Percentiles rank a stretch among this genome's conserved stretches.
These are phyloP conservation scores for Entoloma clypeatum DNA, from an alignment of 1,284 basidiomycete genomes.

Conservation along the genomic window DNA sequence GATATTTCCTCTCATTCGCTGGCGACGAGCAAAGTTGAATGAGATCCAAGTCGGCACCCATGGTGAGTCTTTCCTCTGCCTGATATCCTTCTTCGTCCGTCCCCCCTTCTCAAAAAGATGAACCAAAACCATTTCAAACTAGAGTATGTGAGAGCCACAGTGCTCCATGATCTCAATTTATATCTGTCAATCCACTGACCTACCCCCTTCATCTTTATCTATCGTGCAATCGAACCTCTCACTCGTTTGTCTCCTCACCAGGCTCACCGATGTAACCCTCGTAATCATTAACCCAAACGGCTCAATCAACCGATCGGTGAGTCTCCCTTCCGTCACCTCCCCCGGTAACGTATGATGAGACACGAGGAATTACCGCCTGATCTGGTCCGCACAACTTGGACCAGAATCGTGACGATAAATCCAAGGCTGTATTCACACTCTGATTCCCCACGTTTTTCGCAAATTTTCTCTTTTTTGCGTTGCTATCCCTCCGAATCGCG, in stretches of 20 bases:
- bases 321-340: constrained; percentile 18
- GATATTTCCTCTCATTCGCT: too few species aligned
- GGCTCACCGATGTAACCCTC: too few species aligned
- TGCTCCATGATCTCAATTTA: constrained; percentile 62
- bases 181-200: constrained; percentile 66
- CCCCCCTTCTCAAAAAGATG: constrained; percentile 42
- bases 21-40: too few species aligned
- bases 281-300: too few species aligned
- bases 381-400: constrained; percentile 32
- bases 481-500: neutral
- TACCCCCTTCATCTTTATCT: constrained; percentile 18
- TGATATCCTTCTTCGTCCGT: constrained; percentile 6
- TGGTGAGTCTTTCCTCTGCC: constrained; percentile 7
- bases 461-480: neutral
- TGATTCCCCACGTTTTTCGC: constrained; percentile 30
- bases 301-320: too few species aligned
- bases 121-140: constrained; percentile 73
- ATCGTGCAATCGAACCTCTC: constrained; percentile 14
- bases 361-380: constrained; percentile 80
- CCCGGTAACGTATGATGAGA: constrained; percentile 59
- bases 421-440: constrained; percentile 71
- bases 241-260: neutral
- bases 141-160: constrained; percentile 76
- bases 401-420: constrained; percentile 61
- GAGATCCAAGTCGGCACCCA: neutral